These are phyloP conservation scores for Dactylellina cionopaga DNA, from an alignment of 2,329 filamentous ascomycete genomes.

Conservation along the genomic window DNA sequence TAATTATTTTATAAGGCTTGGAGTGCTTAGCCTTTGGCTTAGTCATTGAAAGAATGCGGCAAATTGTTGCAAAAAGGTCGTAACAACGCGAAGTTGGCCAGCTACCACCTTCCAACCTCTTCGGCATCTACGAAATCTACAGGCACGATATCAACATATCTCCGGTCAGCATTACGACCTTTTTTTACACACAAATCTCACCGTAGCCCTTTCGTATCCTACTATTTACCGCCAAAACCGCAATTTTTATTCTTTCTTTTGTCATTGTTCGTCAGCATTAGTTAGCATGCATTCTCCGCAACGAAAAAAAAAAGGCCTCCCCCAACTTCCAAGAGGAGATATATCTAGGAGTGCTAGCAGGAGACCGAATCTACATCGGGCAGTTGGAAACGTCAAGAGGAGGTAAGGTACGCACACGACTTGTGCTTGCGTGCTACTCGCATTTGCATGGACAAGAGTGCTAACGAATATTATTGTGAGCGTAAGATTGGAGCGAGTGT, in stretches of 20 bases:
- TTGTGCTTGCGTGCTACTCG: too few species aligned
- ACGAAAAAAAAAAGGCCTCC: too few species aligned
- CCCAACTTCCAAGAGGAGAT: conserved; percentile 32
- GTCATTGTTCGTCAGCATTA: not conserved
- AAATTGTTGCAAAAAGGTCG: conserved; percentile 16
- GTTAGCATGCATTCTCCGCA: too few species aligned
- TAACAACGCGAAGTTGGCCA: conserved; percentile 14
- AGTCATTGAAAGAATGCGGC: conserved; percentile 17
- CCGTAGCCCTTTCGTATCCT: too few species aligned
- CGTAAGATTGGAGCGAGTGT: not conserved
- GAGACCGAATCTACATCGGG: conserved; percentile 18
- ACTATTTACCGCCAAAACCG: conserved; percentile 1
- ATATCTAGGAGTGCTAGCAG: conserved; percentile 11
- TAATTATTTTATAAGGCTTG: conserved; percentile 4
- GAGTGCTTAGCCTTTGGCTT: not conserved
- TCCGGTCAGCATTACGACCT: too few species aligned
- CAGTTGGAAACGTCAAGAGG: conserved; percentile 42
- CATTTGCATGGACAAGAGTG: not conserved
- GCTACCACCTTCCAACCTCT: conserved; percentile 22
- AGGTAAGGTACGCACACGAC: conserved; percentile 37
- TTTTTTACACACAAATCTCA: too few species aligned
- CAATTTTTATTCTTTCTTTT: not conserved
- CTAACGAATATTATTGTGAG: not conserved
- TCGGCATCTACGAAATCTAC: not conserved
- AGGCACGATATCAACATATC: not conserved